phyloP scores from a whole-genome alignment of 1,284 basidiomycete species.

The Singerocomus inundabilis region DNA sequence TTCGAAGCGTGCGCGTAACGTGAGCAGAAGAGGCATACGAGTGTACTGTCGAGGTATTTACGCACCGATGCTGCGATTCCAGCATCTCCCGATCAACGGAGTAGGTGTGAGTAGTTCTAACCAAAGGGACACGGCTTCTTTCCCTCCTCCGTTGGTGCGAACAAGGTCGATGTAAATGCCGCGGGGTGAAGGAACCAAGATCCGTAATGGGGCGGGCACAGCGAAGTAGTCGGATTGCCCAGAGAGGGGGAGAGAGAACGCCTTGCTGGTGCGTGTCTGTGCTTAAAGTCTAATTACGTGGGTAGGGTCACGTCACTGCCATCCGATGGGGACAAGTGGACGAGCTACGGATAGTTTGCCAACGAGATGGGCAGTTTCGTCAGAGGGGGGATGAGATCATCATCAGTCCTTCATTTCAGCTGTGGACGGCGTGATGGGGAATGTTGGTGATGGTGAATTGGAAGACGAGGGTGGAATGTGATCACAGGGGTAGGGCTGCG shows the following conservation, averaged over 20 bases:
- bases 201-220: constrained; percentile 23
- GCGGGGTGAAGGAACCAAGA: constrained; percentile 29
- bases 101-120: constrained; percentile 6
- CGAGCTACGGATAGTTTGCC: not conserved
- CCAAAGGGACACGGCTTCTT: constrained; percentile 10
- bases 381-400: no score
- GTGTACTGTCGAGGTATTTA: constrained; percentile 8
- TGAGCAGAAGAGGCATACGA: constrained; percentile 12
- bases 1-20: constrained; percentile 12
- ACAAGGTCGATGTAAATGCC: constrained; percentile 22
- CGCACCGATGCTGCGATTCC: constrained; percentile 9
- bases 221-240: constrained; percentile 22
- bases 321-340: constrained; percentile 22
- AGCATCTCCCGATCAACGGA: constrained; percentile 27
- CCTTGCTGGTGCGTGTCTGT: constrained; percentile 31
- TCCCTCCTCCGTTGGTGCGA: constrained; percentile 15
- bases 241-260: constrained; percentile 17
- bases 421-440: constrained; percentile 19
- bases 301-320: constrained; percentile 31
- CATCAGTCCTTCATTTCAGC: constrained; percentile 14
- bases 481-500: constrained; percentile 21
- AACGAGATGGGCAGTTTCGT: no score
- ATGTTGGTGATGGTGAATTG: constrained; percentile 24
- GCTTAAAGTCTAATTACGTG: constrained; percentile 40
- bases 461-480: constrained; percentile 19